A percentile compares a stretch with the other conserved stretches of the same genome.
Evolutionary conservation across 805 yeast genomes (phyloP).

Genomic region (Candida alai): DNA sequence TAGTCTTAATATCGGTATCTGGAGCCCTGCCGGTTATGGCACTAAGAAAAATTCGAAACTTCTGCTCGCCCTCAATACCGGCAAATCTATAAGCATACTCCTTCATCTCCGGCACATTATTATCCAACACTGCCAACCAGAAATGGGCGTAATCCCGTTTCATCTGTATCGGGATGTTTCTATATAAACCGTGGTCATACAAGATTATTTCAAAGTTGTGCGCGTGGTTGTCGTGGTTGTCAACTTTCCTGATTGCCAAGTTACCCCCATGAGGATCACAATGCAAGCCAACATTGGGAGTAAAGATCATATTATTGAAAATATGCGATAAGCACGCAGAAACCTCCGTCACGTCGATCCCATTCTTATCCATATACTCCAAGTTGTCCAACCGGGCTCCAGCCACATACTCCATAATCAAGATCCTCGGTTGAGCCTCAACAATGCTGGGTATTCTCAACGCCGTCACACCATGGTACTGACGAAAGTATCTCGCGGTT

Average conservation of each 20-base stretch:
- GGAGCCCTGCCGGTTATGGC: conserved; percentile 95
- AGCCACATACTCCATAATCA: conserved; percentile 81
- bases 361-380: conserved; percentile 54
- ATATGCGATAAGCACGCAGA: conserved; percentile 83
- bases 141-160: conserved; percentile 83
- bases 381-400: conserved; percentile 84
- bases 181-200: conserved; percentile 92
- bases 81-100: conserved; percentile 76
- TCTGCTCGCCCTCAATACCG: conserved; percentile 65
- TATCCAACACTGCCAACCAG: conserved; percentile 85
- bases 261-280: conserved; percentile 99
- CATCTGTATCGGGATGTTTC: conserved; percentile 74
- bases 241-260: conserved; percentile 63
- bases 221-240: conserved; percentile 16
- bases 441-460: conserved; percentile 71
- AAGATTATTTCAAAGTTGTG: conserved; percentile 88
- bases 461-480: conserved; percentile 61
- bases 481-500: conserved; percentile 65
- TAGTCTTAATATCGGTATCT: conserved; percentile 53
- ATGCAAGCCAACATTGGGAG: conserved; percentile 87
- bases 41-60: conserved; percentile 79
- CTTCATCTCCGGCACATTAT: conserved; percentile 62
- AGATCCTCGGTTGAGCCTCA: conserved; percentile 62
- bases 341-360: conserved; percentile 73
- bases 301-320: conserved; percentile 92